Base-by-base conservation (phyloP, 176 grass and related monocot species). In the Juncus inflexus region DNA sequence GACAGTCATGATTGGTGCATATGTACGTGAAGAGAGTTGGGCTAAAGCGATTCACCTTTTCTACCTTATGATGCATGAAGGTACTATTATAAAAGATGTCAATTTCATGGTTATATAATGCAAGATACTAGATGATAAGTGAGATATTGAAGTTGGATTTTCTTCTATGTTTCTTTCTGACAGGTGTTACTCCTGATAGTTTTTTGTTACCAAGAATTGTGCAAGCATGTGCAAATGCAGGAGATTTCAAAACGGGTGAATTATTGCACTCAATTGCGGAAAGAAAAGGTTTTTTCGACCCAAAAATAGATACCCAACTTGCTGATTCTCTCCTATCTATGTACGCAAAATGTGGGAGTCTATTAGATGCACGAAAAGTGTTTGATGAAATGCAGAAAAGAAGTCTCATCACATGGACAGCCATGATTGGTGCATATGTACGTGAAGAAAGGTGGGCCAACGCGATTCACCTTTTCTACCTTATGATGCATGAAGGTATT, bases 191-290 rank as follows among this genome's bases (percentile, higher is more conserved):
- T 36, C 80, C 80, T 37, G 80, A 83, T 38, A 52, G 62, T 15
- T 83, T 78, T 61, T 74, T 83, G 63, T 67, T 83, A 52, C 39
- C 67, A 16, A 83, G 64, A 77, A 74, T 83, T 51, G 49, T 83
- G 42, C 80, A 78, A 62, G 74, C 80, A 59, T 78, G 75, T 55
- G 36, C 62, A 14, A 77, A 60, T 8, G 61, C 47, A 2, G 37
- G 74, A 57, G 63, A 5, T 28, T 19, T 41, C 11, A 47, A 43
- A 9, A 28, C 35, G 28, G 41, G 42, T 66, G 41, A 9, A 16
- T 51, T 66, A 52, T 52, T 51, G 43, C 12, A 12, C 9, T 28
- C 45, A 66, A n/a, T 83, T 62, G 68, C 75, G 5, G 19, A 67
- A 11, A 57, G 68, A 36, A 53, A 28, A 7, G 80, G 80, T 35